A percentile compares a stretch with the other conserved stretches of the same genome.
Conservation (phyloP, 2,329 filamentous ascomycete genomes). For the Aspergillus amoenus region DNA sequence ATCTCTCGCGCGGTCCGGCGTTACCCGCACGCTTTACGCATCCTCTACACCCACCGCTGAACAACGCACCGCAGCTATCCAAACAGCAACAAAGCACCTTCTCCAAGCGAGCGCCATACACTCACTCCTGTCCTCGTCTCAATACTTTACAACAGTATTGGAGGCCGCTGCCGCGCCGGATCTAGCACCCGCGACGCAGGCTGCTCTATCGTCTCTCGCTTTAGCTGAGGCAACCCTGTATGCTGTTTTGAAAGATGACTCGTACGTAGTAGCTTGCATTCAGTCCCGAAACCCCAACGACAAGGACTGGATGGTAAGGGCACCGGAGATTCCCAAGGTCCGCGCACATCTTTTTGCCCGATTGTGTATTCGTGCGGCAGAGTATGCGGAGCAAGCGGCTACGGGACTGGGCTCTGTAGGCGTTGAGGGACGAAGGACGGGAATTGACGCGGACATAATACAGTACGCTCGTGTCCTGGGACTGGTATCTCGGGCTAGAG, state of each 20-base stretch:
- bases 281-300: slow-evolving; percentile 79
- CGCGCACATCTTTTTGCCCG: slow-evolving; percentile 84
- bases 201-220: slow-evolving; percentile 56
- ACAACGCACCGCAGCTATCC: slow-evolving; percentile 68
- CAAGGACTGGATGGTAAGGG: slow-evolving; percentile 95
- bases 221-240: slow-evolving; percentile 87
- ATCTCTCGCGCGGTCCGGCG: slow-evolving; percentile 67
- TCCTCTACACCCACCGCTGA: slow-evolving; percentile 63
- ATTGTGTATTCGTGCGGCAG: slow-evolving; percentile 81
- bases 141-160: slow-evolving; percentile 39
- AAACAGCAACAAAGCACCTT: slow-evolving; percentile 72
- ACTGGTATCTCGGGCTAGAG: slow-evolving; percentile 74
- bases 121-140: slow-evolving; percentile 63
- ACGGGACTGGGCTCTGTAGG: slow-evolving; percentile 48
- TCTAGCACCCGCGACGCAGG: slow-evolving; percentile 45
- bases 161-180: slow-evolving; percentile 38
- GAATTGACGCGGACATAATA: slow-evolving; percentile 63
- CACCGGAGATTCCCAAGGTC: slow-evolving; percentile 83
- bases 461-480: slow-evolving; percentile 75
- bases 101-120: slow-evolving; percentile 78
- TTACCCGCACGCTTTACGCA: slow-evolving; percentile 70
- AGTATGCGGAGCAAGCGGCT: slow-evolving; percentile 75
- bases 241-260: slow-evolving; percentile 90
- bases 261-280: slow-evolving; percentile 78
- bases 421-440: slow-evolving; percentile 23